Conservation (phyloP, 2,329 filamentous ascomycete species). For the Periconia digitata region DNA sequence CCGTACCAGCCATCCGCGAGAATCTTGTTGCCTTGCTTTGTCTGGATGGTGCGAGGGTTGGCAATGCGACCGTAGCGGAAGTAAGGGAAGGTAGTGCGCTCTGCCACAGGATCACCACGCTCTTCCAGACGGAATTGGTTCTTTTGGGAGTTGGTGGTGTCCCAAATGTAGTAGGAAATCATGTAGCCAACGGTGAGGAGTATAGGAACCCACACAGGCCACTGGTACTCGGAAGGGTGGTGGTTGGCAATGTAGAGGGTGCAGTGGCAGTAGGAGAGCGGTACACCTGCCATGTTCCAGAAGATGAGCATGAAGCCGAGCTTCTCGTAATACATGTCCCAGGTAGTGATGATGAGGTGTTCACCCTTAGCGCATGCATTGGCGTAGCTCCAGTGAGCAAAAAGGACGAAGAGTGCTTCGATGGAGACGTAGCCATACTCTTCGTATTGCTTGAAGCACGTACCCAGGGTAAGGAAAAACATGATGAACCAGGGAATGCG, state of each 20-base stretch:
- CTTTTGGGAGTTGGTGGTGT: conserved; percentile 90
- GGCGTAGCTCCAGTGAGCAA: conserved; percentile 90
- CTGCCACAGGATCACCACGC: conserved; percentile 64
- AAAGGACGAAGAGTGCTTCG: conserved; percentile 80
- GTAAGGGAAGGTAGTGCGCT: conserved; percentile 82
- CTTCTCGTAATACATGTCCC: conserved; percentile 98
- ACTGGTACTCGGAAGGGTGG: conserved; percentile 72
- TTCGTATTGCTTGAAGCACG: conserved; percentile 82
- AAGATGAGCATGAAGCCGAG: conserved; percentile 98
- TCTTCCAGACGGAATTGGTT: conserved; percentile 85
- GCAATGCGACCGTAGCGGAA: conserved; percentile 84
- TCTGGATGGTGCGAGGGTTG: conserved; percentile 77
- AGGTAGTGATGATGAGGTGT: conserved; percentile 85
- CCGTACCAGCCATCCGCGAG: conserved; percentile 80
- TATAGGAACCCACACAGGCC: conserved; percentile 69
- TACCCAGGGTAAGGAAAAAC: conserved; percentile 73
- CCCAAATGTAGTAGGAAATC: conserved; percentile 88
- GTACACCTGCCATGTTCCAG: conserved; percentile 93
- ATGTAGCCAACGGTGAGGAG: conserved; percentile 72
- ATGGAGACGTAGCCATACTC: conserved; percentile 80
- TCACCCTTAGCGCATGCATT: conserved; percentile 92
- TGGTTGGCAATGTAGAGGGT: conserved; percentile 88
- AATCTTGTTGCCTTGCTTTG: conserved; percentile 72
- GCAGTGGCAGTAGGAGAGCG: conserved; percentile 90
- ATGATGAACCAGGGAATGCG: conserved; percentile 91